A percentile compares a stretch with the other conserved stretches of the same genome.
phyloP scores from a whole-genome alignment of 306 rosid species.

The Quercus wislizeni region DNA sequence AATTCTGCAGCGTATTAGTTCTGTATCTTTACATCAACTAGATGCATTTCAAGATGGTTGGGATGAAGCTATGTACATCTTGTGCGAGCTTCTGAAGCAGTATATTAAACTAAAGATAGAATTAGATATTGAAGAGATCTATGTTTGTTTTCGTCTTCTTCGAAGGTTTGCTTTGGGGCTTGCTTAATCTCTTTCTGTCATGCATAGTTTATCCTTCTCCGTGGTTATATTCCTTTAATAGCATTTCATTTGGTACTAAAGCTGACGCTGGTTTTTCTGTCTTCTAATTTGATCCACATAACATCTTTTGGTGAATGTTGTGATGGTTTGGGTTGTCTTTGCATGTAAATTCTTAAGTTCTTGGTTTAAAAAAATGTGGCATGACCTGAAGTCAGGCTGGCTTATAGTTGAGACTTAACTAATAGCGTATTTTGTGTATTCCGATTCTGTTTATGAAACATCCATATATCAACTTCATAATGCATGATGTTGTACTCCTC shows the following conservation, averaged over 20 bases:
- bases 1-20: conserved; percentile 41
- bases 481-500: background rate
- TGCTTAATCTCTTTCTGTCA: conserved; percentile 8
- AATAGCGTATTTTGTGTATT: background rate
- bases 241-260: background rate
- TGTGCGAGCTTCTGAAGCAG: conserved; percentile 77
- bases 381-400: background rate
- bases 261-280: background rate
- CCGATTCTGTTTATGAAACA: background rate
- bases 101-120: conserved; percentile 64
- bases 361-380: background rate
- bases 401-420: background rate
- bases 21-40: conserved; percentile 41
- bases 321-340: background rate
- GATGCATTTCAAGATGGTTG: conserved; percentile 39
- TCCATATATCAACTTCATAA: background rate
- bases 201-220: conserved; percentile 2
- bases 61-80: conserved; percentile 46
- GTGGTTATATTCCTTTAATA: background rate
- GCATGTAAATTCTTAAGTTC: background rate
- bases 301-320: background rate
- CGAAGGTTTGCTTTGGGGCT: conserved; percentile 54
- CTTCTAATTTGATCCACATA: background rate
- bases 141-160: conserved; percentile 77
- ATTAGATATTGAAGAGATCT: conserved; percentile 82